Percentiles rank a stretch among this genome's conserved stretches.
These are phyloP conservation scores for Cercospora berteroae DNA, from an alignment of 2,329 filamentous ascomycete species.

Conservation along the genomic window DNA sequence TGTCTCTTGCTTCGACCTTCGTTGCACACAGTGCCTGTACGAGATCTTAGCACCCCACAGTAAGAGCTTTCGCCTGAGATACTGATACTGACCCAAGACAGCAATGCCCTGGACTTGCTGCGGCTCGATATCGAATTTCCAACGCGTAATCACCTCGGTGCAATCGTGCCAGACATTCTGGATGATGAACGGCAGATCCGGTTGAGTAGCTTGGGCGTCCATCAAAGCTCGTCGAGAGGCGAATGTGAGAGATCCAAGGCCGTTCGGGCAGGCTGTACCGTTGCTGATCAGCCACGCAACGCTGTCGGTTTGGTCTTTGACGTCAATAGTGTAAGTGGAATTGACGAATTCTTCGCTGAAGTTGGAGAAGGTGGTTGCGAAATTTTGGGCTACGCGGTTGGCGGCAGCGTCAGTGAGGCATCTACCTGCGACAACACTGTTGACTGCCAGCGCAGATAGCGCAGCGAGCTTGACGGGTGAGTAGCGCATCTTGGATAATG, in stretches of 20 bases:
- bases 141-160: slow-evolving; percentile 28
- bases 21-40: slow-evolving; percentile 8
- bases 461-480: neutral
- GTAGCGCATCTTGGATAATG: neutral
- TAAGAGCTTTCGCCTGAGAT: neutral
- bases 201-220: slow-evolving; percentile 29
- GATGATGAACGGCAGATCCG: slow-evolving; percentile 29
- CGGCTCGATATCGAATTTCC: slow-evolving; percentile 28
- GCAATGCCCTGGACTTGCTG: slow-evolving; percentile 30
- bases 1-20: neutral
- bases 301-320: slow-evolving; percentile 32
- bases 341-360: slow-evolving; percentile 27
- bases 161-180: slow-evolving; percentile 32
- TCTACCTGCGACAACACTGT: neutral
- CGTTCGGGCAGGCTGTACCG: slow-evolving; percentile 21
- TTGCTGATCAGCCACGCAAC: slow-evolving; percentile 32
- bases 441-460: neutral
- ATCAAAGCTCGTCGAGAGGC: slow-evolving; percentile 22
- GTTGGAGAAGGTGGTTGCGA: slow-evolving; percentile 28
- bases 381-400: slow-evolving; percentile 27
- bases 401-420: slow-evolving; percentile 18
- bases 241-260: slow-evolving; percentile 24
- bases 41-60: neutral
- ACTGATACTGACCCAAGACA: slow-evolving; percentile 16
- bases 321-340: slow-evolving; percentile 21